phyloP scores from a whole-genome alignment of 768 basidiomycete species.

The Tylopilus vinaceipallidus region DNA sequence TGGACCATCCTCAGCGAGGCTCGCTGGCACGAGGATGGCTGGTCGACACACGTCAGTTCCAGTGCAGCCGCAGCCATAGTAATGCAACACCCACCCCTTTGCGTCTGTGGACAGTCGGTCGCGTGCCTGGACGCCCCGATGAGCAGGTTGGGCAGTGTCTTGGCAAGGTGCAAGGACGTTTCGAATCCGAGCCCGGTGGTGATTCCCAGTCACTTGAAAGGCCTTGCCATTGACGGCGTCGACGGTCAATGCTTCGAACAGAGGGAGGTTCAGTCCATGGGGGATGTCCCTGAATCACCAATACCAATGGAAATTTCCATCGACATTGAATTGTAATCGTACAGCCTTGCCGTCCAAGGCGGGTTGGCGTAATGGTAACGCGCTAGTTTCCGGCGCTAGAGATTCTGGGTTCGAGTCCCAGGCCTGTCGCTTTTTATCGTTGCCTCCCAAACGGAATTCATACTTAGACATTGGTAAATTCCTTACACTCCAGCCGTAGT shows the following conservation, averaged over 20 bases:
- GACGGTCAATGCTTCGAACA: not conserved
- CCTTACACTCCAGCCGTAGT: too few relatives aligned
- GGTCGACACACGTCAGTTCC: too few relatives aligned
- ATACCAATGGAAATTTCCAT: constrained; percentile 25
- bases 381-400: constrained; percentile 65
- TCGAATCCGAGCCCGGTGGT: constrained; percentile 39
- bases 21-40: constrained; percentile 13
- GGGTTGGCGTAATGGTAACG: constrained; percentile 67
- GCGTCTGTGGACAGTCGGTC: constrained; percentile 20
- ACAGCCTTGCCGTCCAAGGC: constrained; percentile 23
- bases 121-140: constrained; percentile 34
- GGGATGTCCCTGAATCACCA: too few relatives aligned
- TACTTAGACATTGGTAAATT: too few relatives aligned
- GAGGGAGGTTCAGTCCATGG: constrained; percentile 14
- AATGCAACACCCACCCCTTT: constrained; percentile 5
- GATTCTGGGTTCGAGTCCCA: constrained; percentile 64
- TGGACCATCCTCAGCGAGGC: too few relatives aligned
- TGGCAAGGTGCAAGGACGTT: constrained; percentile 30
- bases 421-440: constrained; percentile 49
- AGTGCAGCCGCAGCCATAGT: not conserved
- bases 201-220: constrained; percentile 45
- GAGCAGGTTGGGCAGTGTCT: constrained; percentile 29
- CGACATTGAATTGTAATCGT: too few relatives aligned
- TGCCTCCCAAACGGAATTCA: too few relatives aligned
- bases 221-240: constrained; percentile 43